phyloP scores from a whole-genome alignment of 164 flowering plant genomes.

The Piper betle region DNA sequence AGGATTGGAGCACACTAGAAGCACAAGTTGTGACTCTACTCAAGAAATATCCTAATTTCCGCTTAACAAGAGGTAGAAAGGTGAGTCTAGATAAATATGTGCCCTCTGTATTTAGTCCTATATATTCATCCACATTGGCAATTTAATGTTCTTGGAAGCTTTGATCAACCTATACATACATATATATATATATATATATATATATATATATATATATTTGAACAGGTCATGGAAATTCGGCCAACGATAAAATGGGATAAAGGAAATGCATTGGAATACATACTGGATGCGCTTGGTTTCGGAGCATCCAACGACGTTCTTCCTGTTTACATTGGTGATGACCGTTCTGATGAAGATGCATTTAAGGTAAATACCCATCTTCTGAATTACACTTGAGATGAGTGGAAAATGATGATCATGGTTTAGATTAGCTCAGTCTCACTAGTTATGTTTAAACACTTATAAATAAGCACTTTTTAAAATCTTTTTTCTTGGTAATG shows the following conservation, averaged over 20 bases:
- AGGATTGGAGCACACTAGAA: constrained; percentile 9
- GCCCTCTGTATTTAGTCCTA: neutral
- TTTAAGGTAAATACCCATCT: constrained; percentile 47
- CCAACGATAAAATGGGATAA: constrained; percentile 15
- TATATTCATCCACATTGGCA: no score
- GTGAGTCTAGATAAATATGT: constrained; percentile 1
- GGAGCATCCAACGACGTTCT: constrained; percentile 43
- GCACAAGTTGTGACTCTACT: constrained; percentile 5
- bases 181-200: no score
- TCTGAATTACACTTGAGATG: no score
- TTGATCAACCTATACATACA: no score
- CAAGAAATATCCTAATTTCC: constrained; percentile 6
- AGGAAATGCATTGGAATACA: constrained; percentile 12
- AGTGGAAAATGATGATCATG: no score
- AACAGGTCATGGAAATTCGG: constrained; percentile 14
- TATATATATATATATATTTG: no score
- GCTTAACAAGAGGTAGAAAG: constrained; percentile 11
- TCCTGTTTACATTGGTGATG: constrained; percentile 89
- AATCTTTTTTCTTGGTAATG: neutral
- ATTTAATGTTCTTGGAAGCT: no score
- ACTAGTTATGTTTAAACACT: no score
- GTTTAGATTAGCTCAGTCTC: no score
- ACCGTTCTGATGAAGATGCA: constrained; percentile 91
- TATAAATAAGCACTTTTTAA: neutral
- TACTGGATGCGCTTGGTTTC: constrained; percentile 31